Evolutionary conservation across 2,329 filamentous ascomycete species (phyloP).

Genomic region (Arthrobotrys megalospora): DNA sequence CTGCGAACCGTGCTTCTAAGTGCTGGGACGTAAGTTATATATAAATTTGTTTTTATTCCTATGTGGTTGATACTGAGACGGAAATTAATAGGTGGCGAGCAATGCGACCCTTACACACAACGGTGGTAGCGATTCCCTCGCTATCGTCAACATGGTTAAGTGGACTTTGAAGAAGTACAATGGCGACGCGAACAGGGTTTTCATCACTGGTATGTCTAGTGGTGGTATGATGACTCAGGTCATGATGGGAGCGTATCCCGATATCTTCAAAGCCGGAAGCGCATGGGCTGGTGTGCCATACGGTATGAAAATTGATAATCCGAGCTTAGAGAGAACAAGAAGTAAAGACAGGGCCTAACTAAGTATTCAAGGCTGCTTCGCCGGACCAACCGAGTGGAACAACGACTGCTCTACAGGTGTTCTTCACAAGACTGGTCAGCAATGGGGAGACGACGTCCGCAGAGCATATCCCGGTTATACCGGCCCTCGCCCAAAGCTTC

Average conservation of each 20-base stretch:
- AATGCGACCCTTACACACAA: slow-evolving; percentile 65
- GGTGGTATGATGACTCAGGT: slow-evolving; percentile 69
- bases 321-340: neutral
- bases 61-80: too few species aligned
- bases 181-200: slow-evolving; percentile 66
- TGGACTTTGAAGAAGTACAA: slow-evolving; percentile 66
- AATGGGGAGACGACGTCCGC: slow-evolving; percentile 64
- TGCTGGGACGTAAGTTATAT: slow-evolving; percentile 63
- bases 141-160: slow-evolving; percentile 68
- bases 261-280: slow-evolving; percentile 70
- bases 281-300: slow-evolving; percentile 70
- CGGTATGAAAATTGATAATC: slow-evolving; percentile 53
- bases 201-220: slow-evolving; percentile 66
- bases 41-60: neutral
- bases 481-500: slow-evolving; percentile 66
- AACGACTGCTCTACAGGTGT: slow-evolving; percentile 32
- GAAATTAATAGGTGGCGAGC: slow-evolving; percentile 28
- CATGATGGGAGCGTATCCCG: slow-evolving; percentile 70
- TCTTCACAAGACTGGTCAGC: slow-evolving; percentile 39
- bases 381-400: slow-evolving; percentile 62
- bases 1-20: slow-evolving; percentile 63
- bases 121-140: slow-evolving; percentile 68
- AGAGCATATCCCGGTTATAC: slow-evolving; percentile 67
- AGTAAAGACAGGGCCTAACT: neutral
- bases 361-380: slow-evolving; percentile 63